Conservation (phyloP, 225 moss, liverwort and hornwort genomes). For the Thuidium tamariscinum region DNA sequence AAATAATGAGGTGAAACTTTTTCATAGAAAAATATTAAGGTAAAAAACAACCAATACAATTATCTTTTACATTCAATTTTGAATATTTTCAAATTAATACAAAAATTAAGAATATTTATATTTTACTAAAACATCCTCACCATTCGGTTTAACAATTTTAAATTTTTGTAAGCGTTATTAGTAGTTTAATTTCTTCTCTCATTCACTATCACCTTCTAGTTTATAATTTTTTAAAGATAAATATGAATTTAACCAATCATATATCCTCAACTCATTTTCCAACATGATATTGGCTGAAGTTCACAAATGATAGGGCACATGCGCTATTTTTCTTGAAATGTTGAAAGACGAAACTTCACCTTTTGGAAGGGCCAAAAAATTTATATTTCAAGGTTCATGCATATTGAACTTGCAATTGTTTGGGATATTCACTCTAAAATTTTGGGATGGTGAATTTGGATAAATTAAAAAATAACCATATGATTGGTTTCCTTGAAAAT, state of each 20-base stretch:
- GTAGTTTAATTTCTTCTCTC: too few relatives aligned
- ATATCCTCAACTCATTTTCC: background rate
- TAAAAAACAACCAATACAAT: background rate
- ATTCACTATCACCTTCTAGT: background rate
- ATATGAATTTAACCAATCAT: background rate
- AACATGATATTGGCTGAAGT: background rate
- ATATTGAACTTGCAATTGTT: too few relatives aligned
- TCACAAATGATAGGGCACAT: too few relatives aligned
- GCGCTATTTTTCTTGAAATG: background rate
- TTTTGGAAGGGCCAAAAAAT: too few relatives aligned
- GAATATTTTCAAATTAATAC: background rate
- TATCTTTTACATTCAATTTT: background rate
- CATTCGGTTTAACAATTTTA: rapidly evolving
- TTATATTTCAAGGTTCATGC: too few relatives aligned
- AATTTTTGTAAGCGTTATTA: background rate
- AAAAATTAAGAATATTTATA: rapidly evolving
- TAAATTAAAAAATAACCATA: too few relatives aligned
- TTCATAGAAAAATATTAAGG: background rate
- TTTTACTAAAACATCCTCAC: background rate
- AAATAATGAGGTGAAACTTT: background rate
- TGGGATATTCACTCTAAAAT: too few relatives aligned
- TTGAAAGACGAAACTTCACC: background rate
- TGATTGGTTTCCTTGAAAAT: too few relatives aligned
- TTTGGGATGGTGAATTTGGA: too few relatives aligned
- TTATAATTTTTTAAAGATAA: background rate